Evolutionary conservation across 352 stramenopile species (phyloP), one percentile per base, ranked within the genome.

Genomic region (Globisporangium orthogonon): DNA sequence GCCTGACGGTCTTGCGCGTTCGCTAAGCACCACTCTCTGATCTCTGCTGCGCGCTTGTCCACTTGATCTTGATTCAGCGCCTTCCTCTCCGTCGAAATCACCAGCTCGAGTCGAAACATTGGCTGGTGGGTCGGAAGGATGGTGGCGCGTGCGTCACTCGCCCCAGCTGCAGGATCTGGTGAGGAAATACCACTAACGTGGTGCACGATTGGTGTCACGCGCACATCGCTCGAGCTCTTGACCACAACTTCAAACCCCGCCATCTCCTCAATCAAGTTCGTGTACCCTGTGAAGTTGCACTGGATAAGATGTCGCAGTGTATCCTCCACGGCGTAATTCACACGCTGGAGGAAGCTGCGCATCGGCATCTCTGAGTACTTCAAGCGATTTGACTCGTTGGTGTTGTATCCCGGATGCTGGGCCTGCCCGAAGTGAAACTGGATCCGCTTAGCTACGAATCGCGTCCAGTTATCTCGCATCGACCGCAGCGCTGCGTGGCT

Each of bases 251-350:
- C 54, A 44, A 82, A 91, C 7, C 65, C 68, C 0, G 76, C 70
- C 74, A 91, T 91, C 30, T 71, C 61, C 52, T 91, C 73, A n/a
- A 93, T 74, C 46, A 93, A 73, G 7, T 67, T 53, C 4, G 70
- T 76, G 64, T 93, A 95, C 4, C 73, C 68, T 14, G 76, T 53
- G 50, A 93, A 92, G 39, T 92, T 93, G 9, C 76, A 60, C 17
- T 74, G 60, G 30, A 93, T 76, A 4, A 95, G 48, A 15, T 76
- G 47, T 0, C 78, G 78, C 14, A 95, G 64, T 4, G 78, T 83
- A 50, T 89, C 74, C 68, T 89, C 78, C 7, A 92, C 60, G 76
- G 92, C 91, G 63, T 91, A 91, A 52, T 92, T 91, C 7, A 93
- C 73, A 18, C 85, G 81, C 56, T 84, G 80, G 14, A 95, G 63